A percentile compares a stretch with the other conserved stretches of the same genome.
Conservation (phyloP, 441 rosid species). For the Erodium trifolium region DNA sequence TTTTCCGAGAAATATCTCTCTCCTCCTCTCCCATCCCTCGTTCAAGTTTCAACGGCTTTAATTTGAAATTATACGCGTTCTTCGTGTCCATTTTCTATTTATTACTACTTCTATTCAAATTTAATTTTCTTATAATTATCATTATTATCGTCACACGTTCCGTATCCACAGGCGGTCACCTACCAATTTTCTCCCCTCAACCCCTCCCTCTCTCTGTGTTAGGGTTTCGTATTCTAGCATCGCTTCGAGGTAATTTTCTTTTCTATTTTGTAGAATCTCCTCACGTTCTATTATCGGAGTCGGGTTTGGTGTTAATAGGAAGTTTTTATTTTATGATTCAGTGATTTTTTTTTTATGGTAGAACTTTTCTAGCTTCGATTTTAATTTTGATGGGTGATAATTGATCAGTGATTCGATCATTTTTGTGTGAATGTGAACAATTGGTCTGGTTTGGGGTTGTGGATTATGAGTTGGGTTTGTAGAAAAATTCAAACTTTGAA, state of each 20-base stretch:
- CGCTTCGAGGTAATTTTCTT: slow-evolving; percentile 10
- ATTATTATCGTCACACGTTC: background rate
- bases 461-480: background rate
- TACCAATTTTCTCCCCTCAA: background rate
- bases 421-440: background rate
- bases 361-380: too few relatives aligned
- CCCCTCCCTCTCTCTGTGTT: slow-evolving; percentile 9
- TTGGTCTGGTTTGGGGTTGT: background rate
- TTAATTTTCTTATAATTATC: background rate
- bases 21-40: slow-evolving; percentile 19
- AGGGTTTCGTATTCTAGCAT: slow-evolving; percentile 9
- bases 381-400: too few relatives aligned
- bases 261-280: background rate
- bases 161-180: background rate
- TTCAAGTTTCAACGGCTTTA: slow-evolving; percentile 26
- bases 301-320: background rate
- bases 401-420: background rate
- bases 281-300: too few relatives aligned
- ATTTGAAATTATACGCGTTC: slow-evolving; percentile 52
- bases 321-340: background rate
- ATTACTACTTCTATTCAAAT: slow-evolving; percentile 10
- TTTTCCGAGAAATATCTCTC: slow-evolving; percentile 49
- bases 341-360: too few relatives aligned
- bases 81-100: slow-evolving; percentile 19
- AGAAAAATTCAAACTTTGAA: background rate